These are phyloP conservation scores for Medicago ruthenica DNA, from an alignment of 306 rosid species.

Conservation along the genomic window DNA sequence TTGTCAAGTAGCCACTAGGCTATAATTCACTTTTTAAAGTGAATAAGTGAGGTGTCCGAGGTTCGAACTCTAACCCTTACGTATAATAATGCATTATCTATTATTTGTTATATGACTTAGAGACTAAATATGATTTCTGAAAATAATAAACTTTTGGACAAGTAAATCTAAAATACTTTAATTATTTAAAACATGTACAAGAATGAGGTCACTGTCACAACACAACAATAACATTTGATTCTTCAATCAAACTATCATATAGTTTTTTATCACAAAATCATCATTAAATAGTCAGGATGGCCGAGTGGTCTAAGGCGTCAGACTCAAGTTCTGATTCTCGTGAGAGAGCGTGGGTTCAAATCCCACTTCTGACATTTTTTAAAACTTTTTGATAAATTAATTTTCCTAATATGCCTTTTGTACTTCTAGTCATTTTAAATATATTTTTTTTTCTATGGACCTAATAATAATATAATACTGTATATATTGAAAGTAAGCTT, in stretches of 20 bases:
- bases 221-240: no score
- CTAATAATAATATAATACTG: no score
- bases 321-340: conserved; percentile 37
- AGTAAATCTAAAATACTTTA: background rate
- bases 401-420: background rate
- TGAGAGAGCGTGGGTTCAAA: conserved; percentile 42
- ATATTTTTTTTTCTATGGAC: no score
- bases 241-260: background rate
- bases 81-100: no score
- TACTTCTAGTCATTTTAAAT: background rate
- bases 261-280: fast-evolving
- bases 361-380: conserved; percentile 43
- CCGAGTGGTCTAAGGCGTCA: conserved; percentile 40
- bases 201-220: background rate
- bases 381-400: background rate
- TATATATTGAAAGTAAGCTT: no score
- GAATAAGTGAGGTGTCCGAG: no score
- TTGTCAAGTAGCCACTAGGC: no score
- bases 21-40: no score
- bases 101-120: no score
- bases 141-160: background rate
- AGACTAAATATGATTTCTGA: background rate
- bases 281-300: conserved; percentile 4
- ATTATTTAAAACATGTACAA: background rate
- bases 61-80: no score